Evolutionary conservation across 208 protist species (phyloP).

Genomic region (Zelonia costaricensis): DNA sequence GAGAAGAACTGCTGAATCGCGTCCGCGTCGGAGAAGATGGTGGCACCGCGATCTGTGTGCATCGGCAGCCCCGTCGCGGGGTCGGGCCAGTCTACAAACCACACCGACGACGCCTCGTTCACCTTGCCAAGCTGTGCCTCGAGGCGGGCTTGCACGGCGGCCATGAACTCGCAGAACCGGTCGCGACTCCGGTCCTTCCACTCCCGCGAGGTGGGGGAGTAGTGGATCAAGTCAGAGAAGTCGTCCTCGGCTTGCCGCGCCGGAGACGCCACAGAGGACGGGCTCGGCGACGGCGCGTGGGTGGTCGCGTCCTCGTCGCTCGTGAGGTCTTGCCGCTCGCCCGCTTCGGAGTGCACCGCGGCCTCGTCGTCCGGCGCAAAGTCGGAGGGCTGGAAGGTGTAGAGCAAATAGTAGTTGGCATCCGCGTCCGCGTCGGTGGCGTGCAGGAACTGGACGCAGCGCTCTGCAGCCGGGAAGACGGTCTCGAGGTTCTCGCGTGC

Average conservation of each 20-base stretch:
- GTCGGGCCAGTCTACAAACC: slow-evolving; percentile 56
- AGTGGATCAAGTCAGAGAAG: slow-evolving; percentile 38
- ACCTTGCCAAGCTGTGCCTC: neutral
- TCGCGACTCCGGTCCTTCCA: slow-evolving; percentile 57
- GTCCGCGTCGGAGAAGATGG: slow-evolving; percentile 40
- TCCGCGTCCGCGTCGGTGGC: neutral
- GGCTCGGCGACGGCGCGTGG: neutral
- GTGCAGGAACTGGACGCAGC: neutral
- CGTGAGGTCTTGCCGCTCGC: slow-evolving; percentile 19
- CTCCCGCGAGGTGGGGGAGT: slow-evolving; percentile 23
- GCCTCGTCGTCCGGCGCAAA: slow-evolving; percentile 4
- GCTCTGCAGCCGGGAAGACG: slow-evolving; percentile 33
- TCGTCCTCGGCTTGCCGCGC: slow-evolving; percentile 8
- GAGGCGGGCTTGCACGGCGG: slow-evolving; percentile 8
- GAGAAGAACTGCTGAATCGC: slow-evolving; percentile 49
- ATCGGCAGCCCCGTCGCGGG: slow-evolving; percentile 54
- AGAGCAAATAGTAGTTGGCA: slow-evolving; percentile 30
- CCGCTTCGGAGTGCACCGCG: neutral
- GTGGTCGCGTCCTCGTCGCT: slow-evolving; percentile 6
- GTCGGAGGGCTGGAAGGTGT: slow-evolving; percentile 44
- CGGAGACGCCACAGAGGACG: neutral
- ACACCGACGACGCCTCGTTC: neutral
- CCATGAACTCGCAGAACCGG: slow-evolving; percentile 47
- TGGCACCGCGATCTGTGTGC: slow-evolving; percentile 23
- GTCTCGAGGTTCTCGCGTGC: slow-evolving; percentile 40